phyloP scores from a whole-genome alignment of 1,139 yeast genomes.

The Meyerozyma athensensis region DNA sequence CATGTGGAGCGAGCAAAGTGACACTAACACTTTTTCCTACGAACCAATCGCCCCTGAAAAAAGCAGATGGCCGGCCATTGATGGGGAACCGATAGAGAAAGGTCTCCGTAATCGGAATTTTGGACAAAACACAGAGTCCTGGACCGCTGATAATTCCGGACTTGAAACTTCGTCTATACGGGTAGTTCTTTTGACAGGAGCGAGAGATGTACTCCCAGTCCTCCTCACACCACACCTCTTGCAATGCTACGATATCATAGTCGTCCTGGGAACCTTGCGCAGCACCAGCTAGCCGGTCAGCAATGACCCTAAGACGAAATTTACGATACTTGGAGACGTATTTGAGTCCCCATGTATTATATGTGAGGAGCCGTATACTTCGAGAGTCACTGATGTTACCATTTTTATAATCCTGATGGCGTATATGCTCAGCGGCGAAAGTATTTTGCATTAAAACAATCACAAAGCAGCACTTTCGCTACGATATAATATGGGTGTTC shows the following conservation, averaged over 20 bases:
- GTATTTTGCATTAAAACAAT: no score
- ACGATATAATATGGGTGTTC: background rate
- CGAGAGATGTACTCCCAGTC: conserved; percentile 69
- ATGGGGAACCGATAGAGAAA: conserved; percentile 81
- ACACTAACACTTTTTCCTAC: conserved; percentile 91
- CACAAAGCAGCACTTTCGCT: no score
- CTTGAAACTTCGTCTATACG: conserved; percentile 64
- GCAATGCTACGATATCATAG: conserved; percentile 84
- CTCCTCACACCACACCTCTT: conserved; percentile 85
- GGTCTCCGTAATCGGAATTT: conserved; percentile 76
- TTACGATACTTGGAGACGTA: conserved; percentile 67
- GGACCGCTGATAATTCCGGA: conserved; percentile 92
- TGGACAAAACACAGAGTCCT: conserved; percentile 80
- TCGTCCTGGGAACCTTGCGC: conserved; percentile 29
- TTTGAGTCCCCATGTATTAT: conserved; percentile 88
- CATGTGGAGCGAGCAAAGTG: conserved; percentile 56
- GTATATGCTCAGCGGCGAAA: no score
- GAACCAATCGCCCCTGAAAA: conserved; percentile 93
- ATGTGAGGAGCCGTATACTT: conserved; percentile 50
- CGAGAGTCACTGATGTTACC: background rate
- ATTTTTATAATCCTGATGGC: no score
- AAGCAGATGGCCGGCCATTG: conserved; percentile 92
- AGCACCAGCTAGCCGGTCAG: conserved; percentile 52
- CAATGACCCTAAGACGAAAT: conserved; percentile 68
- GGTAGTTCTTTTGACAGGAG: conserved; percentile 46